Base-by-base conservation (phyloP, 768 basidiomycete species). In the Atractiella rhizophila region DNA sequence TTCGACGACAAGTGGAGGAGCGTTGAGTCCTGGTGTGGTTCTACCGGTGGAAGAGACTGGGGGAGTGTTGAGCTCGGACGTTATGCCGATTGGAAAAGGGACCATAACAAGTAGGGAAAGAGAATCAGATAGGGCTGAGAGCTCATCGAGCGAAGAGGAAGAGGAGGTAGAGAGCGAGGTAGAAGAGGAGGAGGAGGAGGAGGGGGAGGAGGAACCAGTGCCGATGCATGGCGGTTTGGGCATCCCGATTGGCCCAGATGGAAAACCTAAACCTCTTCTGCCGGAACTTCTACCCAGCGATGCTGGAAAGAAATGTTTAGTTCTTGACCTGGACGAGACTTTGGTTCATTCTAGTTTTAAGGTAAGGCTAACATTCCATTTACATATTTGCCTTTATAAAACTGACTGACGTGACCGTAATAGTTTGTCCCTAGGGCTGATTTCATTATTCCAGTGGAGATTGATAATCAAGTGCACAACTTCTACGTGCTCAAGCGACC, bases 401-500 rank as follows among this genome's bases (percentile, higher is more conserved):
- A n/a, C n/a, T n/a, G n/a, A n/a, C n/a, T 15, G 20, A n/a, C 35
- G 13, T 25, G 18, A 27, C 12, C 36, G 27, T 23, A 45, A 12
- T 56, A 96, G 86, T 78, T 85, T 40, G 81, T 96, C 45, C 68
- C 67, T 48, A 78, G 83, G 54, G 85, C 88, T 24, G 91, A 98
- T 63, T 98, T 83, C 59, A 81, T 96, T 48, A 86, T 98, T 3
- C 91, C 91, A 4, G 91, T 98, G 20, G 91, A 96, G 61, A 98
- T 98, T 47, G 91, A 98, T 56, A 85, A 80, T 50, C 79, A 91
- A 56, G 80, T 77, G 69, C 91, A 98, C 59, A 94, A 98, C 55
- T 85, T 96, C 49, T 94, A 96, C 61, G 91, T 96, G 35, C 79
- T 96, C 60, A 96, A 96, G 60, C 76, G 91, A 38, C 91, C 91